Evolutionary conservation across 306 rosid genomes (phyloP).

Genomic region (Delonix regia): DNA sequence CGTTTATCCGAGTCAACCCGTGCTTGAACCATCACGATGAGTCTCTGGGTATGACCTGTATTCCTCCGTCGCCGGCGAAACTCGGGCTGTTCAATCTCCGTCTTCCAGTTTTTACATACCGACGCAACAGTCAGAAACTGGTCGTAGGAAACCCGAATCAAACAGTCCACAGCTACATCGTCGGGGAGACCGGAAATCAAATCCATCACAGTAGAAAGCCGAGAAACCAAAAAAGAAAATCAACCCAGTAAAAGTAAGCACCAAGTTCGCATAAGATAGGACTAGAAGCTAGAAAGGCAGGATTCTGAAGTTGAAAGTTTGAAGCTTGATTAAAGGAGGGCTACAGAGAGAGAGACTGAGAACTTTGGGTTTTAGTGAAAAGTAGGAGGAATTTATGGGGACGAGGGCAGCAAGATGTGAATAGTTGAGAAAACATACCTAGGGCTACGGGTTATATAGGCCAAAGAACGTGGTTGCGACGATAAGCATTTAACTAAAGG

Average conservation of each 20-base stretch:
- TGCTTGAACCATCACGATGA: constrained; percentile 62
- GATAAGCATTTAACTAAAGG: not conserved
- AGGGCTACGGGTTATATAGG: not conserved
- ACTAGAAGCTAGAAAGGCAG: not conserved
- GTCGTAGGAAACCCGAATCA: constrained; percentile 49
- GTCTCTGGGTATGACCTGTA: constrained; percentile 47
- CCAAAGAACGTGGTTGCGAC: not conserved
- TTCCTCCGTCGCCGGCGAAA: constrained; percentile 51
- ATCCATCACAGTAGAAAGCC: constrained; percentile 41
- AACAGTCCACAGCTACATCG: constrained; percentile 63
- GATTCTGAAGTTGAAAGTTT: not conserved
- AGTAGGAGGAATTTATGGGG: not conserved
- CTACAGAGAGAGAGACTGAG: not conserved
- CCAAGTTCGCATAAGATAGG: not conserved
- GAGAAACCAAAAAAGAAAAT: not conserved
- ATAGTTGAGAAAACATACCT: too few species aligned
- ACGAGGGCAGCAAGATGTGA: not conserved
- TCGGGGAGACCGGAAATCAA: constrained; percentile 74
- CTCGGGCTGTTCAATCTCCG: constrained; percentile 60
- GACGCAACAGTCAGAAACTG: constrained; percentile 49
- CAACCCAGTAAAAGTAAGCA: not conserved
- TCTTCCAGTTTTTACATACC: constrained; percentile 58
- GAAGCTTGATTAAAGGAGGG: not conserved
- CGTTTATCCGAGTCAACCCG: constrained; percentile 38
- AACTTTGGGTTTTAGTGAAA: not conserved